Conservation (phyloP, 805 yeast genomes). For the Scheffersomyces coipomensis region DNA sequence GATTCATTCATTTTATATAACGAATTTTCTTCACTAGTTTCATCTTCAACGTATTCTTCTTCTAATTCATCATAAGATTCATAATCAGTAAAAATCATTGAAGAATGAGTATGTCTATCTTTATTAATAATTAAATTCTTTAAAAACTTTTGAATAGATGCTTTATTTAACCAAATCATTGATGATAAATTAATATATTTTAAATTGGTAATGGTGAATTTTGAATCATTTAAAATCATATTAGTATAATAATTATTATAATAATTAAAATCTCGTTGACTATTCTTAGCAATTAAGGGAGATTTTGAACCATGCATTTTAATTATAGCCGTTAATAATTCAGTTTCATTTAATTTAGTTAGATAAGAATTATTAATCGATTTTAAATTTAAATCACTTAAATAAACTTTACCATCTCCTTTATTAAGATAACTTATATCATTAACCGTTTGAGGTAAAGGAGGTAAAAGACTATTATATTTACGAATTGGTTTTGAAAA, state of each 20-base stretch:
- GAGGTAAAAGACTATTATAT: constrained; percentile 40
- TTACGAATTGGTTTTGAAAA: constrained; percentile 29
- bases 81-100: constrained; percentile 3
- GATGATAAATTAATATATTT: constrained; percentile 40
- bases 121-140: constrained; percentile 20
- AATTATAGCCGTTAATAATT: constrained; percentile 25
- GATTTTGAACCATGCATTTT: constrained; percentile 21
- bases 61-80: constrained; percentile 5
- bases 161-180: constrained; percentile 48
- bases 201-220: constrained; percentile 19
- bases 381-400: constrained; percentile 41
- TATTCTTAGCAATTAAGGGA: not conserved
- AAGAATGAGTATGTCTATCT: constrained; percentile 1
- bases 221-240: constrained; percentile 1
- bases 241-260: constrained; percentile 2
- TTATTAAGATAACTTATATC: constrained; percentile 28
- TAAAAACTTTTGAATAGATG: constrained; percentile 33
- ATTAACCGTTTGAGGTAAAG: constrained; percentile 25
- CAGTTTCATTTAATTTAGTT: constrained; percentile 28
- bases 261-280: constrained; percentile 2
- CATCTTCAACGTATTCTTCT: constrained; percentile 1
- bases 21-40: constrained; percentile 3
- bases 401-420: constrained; percentile 31
- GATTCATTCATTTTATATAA: constrained; percentile 2
- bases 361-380: constrained; percentile 33